Evolutionary conservation across 371 early-diverging fungal species (phyloP).

Genomic region (Aphelidium insulamus): DNA sequence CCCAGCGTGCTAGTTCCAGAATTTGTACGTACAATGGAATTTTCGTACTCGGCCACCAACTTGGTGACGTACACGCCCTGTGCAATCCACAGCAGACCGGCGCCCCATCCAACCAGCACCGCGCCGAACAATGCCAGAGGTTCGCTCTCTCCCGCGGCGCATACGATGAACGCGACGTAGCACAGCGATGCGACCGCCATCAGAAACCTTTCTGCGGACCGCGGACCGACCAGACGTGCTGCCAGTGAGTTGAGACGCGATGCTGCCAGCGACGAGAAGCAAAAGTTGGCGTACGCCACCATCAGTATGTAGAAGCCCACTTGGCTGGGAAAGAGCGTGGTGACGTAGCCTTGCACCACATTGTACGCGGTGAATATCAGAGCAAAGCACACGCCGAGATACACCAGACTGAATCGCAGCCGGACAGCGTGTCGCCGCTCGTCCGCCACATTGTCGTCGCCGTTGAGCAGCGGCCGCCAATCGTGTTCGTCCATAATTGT

Average conservation of each 20-base stretch:
- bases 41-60: no score
- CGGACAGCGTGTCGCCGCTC: no score
- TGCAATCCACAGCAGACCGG: not conserved
- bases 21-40: no score
- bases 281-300: not conserved
- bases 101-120: not conserved
- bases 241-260: no score
- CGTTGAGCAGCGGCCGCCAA: no score
- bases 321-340: not conserved
- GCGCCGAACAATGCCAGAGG: not conserved
- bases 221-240: not conserved
- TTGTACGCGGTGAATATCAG: not conserved
- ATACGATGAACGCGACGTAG: not conserved
- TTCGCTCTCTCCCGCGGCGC: not conserved
- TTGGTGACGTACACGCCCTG: not conserved
- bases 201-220: not conserved
- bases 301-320: no score
- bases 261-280: not conserved
- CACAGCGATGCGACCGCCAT: not conserved
- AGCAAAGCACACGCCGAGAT: not conserved
- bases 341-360: not conserved
- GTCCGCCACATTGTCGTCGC: no score
- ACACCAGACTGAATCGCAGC: not conserved
- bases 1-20: no score
- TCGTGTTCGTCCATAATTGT: no score